Conservation (phyloP, 2,329 filamentous ascomycete species). For the Phoma sp. region DNA sequence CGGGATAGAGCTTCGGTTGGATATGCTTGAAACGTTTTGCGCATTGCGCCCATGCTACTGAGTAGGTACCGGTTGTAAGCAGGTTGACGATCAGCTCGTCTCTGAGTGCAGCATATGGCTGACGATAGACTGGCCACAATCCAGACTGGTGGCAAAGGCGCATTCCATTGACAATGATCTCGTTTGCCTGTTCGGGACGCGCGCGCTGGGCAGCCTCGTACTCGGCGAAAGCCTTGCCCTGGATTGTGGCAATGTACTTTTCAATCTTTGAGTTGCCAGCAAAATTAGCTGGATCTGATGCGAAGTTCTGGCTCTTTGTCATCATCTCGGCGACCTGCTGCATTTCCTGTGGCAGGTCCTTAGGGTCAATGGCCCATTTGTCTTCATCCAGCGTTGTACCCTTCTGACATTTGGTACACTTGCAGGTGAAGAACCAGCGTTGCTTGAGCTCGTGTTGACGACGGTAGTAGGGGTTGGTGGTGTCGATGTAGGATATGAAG, state of each 20-base stretch:
- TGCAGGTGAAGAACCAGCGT: constrained; percentile 65
- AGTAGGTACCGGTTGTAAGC: constrained; percentile 51
- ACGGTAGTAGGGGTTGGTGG: constrained; percentile 56
- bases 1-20: constrained; percentile 58
- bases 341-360: constrained; percentile 31
- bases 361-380: constrained; percentile 45
- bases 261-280: constrained; percentile 33
- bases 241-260: constrained; percentile 33
- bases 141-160: constrained; percentile 47
- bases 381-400: constrained; percentile 50
- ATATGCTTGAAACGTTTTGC: constrained; percentile 59
- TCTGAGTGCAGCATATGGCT: constrained; percentile 62
- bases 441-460: constrained; percentile 60
- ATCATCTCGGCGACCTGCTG: constrained; percentile 33
- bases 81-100: constrained; percentile 60
- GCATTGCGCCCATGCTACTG: constrained; percentile 58
- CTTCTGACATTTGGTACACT: constrained; percentile 58
- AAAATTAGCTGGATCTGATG: constrained; percentile 31
- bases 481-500: constrained; percentile 67
- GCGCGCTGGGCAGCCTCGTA: constrained; percentile 34
- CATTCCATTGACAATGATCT: constrained; percentile 50
- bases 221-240: constrained; percentile 32
- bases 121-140: constrained; percentile 57
- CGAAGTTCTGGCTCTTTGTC: constrained; percentile 18
- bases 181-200: constrained; percentile 38